These are phyloP conservation scores for Aspergillus floridensis DNA, from an alignment of 2,329 filamentous ascomycete genomes.

Conservation along the genomic window DNA sequence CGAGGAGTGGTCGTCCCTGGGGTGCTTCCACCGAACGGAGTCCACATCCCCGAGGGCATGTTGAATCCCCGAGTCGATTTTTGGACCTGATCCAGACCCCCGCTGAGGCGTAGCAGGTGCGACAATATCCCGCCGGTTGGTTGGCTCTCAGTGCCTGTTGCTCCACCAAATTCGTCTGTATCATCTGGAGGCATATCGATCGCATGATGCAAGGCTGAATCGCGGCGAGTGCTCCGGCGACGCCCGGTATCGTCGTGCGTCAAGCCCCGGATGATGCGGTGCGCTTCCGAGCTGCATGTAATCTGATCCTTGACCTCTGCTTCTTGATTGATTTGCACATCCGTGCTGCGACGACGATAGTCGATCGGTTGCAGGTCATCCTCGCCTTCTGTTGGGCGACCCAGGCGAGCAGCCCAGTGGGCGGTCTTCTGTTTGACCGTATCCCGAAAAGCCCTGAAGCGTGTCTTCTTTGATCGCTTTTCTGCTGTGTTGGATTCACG, in stretches of 20 bases:
- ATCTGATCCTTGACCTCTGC: neutral
- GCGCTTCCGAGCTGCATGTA: conserved; percentile 1
- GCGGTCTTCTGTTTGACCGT: neutral
- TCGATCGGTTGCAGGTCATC: conserved; percentile 6
- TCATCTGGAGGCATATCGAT: neutral
- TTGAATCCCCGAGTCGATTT: neutral
- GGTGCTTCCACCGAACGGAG: conserved; percentile 1
- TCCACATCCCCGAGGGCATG: neutral
- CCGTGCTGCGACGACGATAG: neutral
- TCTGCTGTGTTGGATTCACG: neutral
- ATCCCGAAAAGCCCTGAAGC: neutral
- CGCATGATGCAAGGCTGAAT: neutral
- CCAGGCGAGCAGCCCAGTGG: conserved; percentile 1
- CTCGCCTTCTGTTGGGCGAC: neutral
- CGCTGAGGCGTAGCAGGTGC: conserved; percentile 1
- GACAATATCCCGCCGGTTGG: neutral
- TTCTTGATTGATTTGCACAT: neutral
- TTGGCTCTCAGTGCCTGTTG: neutral
- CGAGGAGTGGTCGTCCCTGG: conserved; percentile 8
- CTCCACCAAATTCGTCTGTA: neutral
- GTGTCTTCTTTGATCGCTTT: neutral
- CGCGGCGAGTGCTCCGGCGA: neutral
- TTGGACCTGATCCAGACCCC: neutral
- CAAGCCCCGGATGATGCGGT: conserved; percentile 1
- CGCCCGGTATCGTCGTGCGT: neutral